A percentile compares a stretch with the other conserved stretches of the same genome.
Evolutionary conservation across 2,329 filamentous ascomycete species (phyloP).

Genomic region (Trichoderma simmonsii): DNA sequence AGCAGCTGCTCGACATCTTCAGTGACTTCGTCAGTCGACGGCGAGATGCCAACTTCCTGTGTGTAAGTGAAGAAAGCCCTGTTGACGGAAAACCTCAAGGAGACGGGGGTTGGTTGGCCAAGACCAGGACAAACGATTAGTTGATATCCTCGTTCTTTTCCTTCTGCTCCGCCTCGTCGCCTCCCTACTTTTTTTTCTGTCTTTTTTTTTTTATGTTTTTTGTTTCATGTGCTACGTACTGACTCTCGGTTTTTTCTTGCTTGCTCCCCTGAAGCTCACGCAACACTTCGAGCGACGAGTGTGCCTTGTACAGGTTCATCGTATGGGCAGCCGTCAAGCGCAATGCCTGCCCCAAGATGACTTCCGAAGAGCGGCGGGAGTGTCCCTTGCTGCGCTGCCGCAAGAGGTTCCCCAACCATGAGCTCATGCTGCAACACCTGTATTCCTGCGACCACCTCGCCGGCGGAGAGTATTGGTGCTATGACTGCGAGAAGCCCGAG

Average conservation of each 20-base stretch:
- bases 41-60: slow-evolving; percentile 28
- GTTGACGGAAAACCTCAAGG: background rate
- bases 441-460: slow-evolving; percentile 47
- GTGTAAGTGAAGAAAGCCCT: slow-evolving; percentile 30
- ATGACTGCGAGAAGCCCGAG: slow-evolving; percentile 51
- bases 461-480: slow-evolving; percentile 55
- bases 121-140: background rate
- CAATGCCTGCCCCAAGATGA: slow-evolving; percentile 48
- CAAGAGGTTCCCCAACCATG: slow-evolving; percentile 49
- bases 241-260: background rate
- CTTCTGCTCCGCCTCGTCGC: background rate
- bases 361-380: slow-evolving; percentile 45
- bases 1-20: slow-evolving; percentile 27
- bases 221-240: background rate
- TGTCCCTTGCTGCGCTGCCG: slow-evolving; percentile 53
- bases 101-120: background rate
- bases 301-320: slow-evolving; percentile 53
- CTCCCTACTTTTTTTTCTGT: background rate
- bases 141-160: background rate
- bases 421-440: slow-evolving; percentile 53
- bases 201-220: background rate
- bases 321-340: slow-evolving; percentile 56
- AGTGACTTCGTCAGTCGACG: slow-evolving; percentile 24
- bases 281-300: slow-evolving; percentile 46
- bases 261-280: slow-evolving; percentile 33